Percentiles rank a stretch among this genome's conserved stretches.
These are phyloP conservation scores for Coffea eugenioides DNA, from an alignment of 257 asterid genomes.

Conservation along the genomic window DNA sequence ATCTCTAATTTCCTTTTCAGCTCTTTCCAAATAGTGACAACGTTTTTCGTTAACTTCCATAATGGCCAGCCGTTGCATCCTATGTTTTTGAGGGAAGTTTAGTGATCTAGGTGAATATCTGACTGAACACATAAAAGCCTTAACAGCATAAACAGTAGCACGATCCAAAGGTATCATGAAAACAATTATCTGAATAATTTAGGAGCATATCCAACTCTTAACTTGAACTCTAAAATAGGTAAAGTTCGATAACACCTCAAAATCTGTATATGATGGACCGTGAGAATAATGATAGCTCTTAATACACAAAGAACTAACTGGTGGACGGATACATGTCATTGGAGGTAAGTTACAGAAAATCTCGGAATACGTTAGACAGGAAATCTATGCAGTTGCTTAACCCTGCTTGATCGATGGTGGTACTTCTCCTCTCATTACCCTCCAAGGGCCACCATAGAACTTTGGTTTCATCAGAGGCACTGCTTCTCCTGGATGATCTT, in stretches of 20 bases:
- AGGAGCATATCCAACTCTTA: not conserved
- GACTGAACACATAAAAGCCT: not conserved
- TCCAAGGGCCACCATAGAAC: slow-evolving; percentile 93
- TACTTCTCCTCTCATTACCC: slow-evolving; percentile 78
- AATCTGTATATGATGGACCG: not conserved
- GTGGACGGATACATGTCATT: slow-evolving; percentile 1
- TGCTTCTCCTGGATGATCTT: slow-evolving; percentile 78
- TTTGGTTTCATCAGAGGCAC: slow-evolving; percentile 89
- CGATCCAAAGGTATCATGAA: not conserved
- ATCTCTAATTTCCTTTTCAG: too few relatives aligned
- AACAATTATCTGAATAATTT: not conserved
- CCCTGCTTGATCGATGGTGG: slow-evolving; percentile 44
- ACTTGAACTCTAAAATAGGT: not conserved
- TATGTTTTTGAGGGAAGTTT: not conserved
- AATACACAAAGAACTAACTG: not conserved
- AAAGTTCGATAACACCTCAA: not conserved
- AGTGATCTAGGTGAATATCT: not conserved
- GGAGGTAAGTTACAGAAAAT: not conserved
- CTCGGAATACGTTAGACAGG: not conserved
- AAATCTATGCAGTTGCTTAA: slow-evolving; percentile 1
- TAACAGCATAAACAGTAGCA: too few relatives aligned
- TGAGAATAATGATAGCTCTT: not conserved
- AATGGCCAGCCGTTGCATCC: too few relatives aligned
- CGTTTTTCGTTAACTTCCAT: too few relatives aligned
- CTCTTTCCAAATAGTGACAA: too few relatives aligned